Evolutionary conservation across 768 basidiomycete species (phyloP).

Genomic region (Rhodotorula babjevae): DNA sequence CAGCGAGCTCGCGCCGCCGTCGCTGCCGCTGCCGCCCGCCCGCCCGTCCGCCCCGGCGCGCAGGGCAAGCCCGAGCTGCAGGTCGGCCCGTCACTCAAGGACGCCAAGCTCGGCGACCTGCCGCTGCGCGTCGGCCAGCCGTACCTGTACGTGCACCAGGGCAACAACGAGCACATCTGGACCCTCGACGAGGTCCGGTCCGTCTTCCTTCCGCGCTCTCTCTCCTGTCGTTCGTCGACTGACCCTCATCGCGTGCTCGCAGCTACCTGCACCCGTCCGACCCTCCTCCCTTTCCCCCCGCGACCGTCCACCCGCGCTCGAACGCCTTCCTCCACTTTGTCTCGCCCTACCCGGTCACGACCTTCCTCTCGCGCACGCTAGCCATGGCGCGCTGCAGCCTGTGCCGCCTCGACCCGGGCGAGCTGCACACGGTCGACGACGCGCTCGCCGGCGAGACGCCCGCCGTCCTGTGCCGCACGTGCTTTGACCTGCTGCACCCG

Average conservation of each 20-base stretch:
- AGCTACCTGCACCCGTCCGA: constrained; percentile 14
- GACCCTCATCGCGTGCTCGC: neutral
- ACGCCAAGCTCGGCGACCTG: constrained; percentile 10
- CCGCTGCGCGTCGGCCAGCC: constrained; percentile 13
- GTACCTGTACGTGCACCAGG: constrained; percentile 22
- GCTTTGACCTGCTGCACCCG: constrained; percentile 18
- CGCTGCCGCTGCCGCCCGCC: too few species aligned
- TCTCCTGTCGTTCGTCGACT: neutral
- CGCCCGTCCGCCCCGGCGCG: neutral
- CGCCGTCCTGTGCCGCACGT: neutral
- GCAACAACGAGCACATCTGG: constrained; percentile 24
- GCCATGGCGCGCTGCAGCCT: neutral
- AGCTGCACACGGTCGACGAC: neutral
- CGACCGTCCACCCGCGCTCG: neutral
- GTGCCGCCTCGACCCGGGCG: constrained; percentile 16
- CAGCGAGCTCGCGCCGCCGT: too few species aligned
- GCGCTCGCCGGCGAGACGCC: constrained; percentile 15
- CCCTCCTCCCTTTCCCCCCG: neutral
- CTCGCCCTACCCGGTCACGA: constrained; percentile 13
- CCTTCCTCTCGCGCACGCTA: constrained; percentile 14
- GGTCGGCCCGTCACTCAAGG: neutral
- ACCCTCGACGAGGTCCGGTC: constrained; percentile 17
- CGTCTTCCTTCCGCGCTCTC: neutral
- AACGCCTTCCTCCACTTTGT: neutral
- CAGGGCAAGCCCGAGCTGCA: constrained; percentile 3